Conservation (phyloP, 371 early-diverging fungal species). For the Mortierella sp. region DNA sequence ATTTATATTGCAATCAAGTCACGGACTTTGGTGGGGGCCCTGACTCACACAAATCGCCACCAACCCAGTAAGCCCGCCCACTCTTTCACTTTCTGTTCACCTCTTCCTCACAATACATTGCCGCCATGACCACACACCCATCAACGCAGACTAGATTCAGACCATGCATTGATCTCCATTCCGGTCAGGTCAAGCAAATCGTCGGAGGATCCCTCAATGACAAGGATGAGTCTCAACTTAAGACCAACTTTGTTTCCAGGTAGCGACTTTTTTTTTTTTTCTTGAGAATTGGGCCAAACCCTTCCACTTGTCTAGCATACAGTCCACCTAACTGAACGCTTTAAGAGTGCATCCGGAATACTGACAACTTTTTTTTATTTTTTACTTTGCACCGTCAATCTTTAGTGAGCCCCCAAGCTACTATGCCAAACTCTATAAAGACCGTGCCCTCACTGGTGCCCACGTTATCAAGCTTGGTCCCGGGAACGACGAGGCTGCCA, state of each 20-base stretch:
- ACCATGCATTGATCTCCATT: conserved; percentile 97
- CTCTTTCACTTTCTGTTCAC: too few relatives aligned
- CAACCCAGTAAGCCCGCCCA: too few relatives aligned
- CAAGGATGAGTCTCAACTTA: conserved; percentile 67
- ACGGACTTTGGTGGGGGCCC: too few relatives aligned
- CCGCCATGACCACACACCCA: conserved; percentile 9
- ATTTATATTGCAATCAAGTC: too few relatives aligned
- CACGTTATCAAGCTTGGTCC: conserved; percentile 96
- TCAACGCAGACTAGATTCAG: conserved; percentile 76
- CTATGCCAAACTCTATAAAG: conserved; percentile 84
- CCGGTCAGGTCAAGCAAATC: conserved; percentile 97
- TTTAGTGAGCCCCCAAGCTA: conserved; percentile 77
- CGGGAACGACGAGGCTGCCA: conserved; percentile 89
- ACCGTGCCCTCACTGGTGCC: conserved; percentile 79
- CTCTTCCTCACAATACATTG: too few relatives aligned
- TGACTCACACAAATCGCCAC: too few relatives aligned
- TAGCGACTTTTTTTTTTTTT: conserved; percentile 32
- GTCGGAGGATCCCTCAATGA: conserved; percentile 93
- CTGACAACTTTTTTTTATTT: conserved; percentile 5
- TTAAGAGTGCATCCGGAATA: too few relatives aligned
- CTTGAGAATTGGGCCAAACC: not conserved
- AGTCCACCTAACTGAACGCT: too few relatives aligned
- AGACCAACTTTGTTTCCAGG: conserved; percentile 93
- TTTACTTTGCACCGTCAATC: conserved; percentile 4
- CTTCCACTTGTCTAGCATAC: too few relatives aligned